Conservation (phyloP, 177 flowering plant species). For the Vitis hybrid region DNA sequence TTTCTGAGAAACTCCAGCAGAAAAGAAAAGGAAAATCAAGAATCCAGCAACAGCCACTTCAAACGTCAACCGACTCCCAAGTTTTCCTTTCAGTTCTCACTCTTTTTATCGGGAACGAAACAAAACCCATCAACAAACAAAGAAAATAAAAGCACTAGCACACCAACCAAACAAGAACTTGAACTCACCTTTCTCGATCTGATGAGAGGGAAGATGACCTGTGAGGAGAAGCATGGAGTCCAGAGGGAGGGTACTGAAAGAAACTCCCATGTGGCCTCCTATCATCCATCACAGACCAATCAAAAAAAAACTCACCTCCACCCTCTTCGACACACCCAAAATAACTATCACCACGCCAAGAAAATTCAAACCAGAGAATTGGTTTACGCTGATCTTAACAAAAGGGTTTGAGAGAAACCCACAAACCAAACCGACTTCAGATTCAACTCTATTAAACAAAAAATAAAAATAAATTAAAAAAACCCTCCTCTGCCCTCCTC, state of each 20-base stretch:
- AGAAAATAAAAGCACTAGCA: neutral
- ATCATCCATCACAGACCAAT: constrained; percentile 34
- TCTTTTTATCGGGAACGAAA: neutral
- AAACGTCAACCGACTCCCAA: no score
- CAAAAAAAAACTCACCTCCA: neutral
- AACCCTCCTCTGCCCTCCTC: no score
- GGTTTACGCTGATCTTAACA: neutral
- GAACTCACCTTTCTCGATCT: constrained; percentile 43
- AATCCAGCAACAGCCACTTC: neutral
- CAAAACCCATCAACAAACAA: neutral
- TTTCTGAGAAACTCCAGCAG: no score
- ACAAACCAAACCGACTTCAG: neutral
- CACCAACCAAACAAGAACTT: neutral
- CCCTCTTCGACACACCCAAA: neutral
- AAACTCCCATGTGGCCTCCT: constrained; percentile 37
- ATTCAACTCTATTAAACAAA: no score
- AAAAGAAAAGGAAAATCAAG: neutral
- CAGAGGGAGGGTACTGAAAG: constrained; percentile 45
- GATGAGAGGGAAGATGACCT: constrained; percentile 30
- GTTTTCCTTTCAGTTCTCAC: no score
- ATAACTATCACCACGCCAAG: neutral
- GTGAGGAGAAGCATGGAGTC: constrained; percentile 39
- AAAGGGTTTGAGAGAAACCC: neutral
- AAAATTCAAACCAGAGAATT: neutral
- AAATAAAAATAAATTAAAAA: no score